These are phyloP conservation scores for Volutella citrinella DNA, from an alignment of 2,329 filamentous ascomycete species.

Conservation along the genomic window DNA sequence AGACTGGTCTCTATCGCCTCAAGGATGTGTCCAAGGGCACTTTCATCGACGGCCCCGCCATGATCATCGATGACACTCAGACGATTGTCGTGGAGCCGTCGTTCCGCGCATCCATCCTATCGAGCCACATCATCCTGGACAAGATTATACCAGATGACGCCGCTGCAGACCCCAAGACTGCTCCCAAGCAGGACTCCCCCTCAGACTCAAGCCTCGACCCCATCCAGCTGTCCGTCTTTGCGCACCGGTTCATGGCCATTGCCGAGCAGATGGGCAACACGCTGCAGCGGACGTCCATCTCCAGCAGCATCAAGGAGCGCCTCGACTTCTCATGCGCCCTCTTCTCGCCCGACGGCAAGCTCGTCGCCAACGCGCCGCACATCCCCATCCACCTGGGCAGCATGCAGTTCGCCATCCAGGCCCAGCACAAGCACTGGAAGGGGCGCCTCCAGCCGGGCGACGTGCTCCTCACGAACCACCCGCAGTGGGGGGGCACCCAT, in stretches of 20 bases:
- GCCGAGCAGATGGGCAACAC: constrained; percentile 58
- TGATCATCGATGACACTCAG: constrained; percentile 30
- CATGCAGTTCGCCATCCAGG: constrained; percentile 40
- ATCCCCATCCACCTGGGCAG: constrained; percentile 40
- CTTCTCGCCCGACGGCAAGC: constrained; percentile 38
- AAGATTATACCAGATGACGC: constrained; percentile 6
- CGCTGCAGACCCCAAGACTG: constrained; percentile 1
- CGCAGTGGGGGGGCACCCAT: constrained; percentile 36
- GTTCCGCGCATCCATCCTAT: constrained; percentile 27
- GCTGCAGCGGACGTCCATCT: constrained; percentile 53
- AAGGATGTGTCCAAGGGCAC: constrained; percentile 3
- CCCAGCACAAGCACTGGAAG: constrained; percentile 33
- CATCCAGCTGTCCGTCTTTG: constrained; percentile 52
- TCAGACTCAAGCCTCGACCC: constrained; percentile 35
- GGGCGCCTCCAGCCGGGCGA: constrained; percentile 36
- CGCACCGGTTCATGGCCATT: constrained; percentile 57
- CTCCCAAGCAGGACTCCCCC: background rate
- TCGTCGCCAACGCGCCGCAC: constrained; percentile 33
- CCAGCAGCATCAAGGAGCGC: constrained; percentile 44
- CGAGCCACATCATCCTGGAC: constrained; percentile 30
- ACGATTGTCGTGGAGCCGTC: constrained; percentile 26
- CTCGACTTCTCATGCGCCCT: constrained; percentile 43
- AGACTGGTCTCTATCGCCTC: constrained; percentile 7
- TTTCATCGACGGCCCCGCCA: constrained; percentile 27
- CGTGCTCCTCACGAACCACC: constrained; percentile 39